Evolutionary conservation across 352 stramenopile genomes (phyloP), one percentile per base, ranked within the genome.

Genomic region (Pythium plurisporium): DNA sequence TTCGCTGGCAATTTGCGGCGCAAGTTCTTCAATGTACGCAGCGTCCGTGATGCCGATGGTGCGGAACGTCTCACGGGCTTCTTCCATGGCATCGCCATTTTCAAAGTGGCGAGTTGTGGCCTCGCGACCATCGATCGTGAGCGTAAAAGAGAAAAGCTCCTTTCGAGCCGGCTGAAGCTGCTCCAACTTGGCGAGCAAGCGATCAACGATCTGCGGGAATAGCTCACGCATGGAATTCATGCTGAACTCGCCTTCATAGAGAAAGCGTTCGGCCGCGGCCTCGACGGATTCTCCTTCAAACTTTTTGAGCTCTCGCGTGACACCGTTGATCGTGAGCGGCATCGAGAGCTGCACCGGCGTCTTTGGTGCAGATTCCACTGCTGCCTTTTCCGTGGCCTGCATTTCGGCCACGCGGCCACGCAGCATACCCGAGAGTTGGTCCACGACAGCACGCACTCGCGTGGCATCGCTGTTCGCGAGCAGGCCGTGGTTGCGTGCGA

Each of bases 91-190:
- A 5, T 76, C 70, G 19, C 74, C 76, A 17, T 63, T 64, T 51
- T 91, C 79, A 71, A 90, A 93, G 51, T 93, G 83, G 31, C 74
- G 77, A 14, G 78, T 72, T 0, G 65, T 70, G n/a, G 71, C 69
- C 12, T 79, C 62, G 9, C 64, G 53, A 6, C 68, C 72, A 30
- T 88, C 77, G 50, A 88, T 76, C 8, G 65, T 78, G 48, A 91
- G 42, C 11, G 59, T 45, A 42, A 91, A 81, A 20, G 69, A 49
- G n/a, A 91, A 87, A 0, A 86, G 45, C 41, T 88, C 73, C 48
- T 75, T 76, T n/a, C 60, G 72, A 19, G 70, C 57, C 4, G 72
- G 66, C 50, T 86, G 76, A 33, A 89, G 36, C 47, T 88, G 67
- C 3, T 69, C 68, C 14, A 91, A 53, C 59, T 85, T 86, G 30